Evolutionary conservation across 1,284 basidiomycete species (phyloP), one percentile per base, ranked within the genome.

Genomic region (Ganoderma meredithae): DNA sequence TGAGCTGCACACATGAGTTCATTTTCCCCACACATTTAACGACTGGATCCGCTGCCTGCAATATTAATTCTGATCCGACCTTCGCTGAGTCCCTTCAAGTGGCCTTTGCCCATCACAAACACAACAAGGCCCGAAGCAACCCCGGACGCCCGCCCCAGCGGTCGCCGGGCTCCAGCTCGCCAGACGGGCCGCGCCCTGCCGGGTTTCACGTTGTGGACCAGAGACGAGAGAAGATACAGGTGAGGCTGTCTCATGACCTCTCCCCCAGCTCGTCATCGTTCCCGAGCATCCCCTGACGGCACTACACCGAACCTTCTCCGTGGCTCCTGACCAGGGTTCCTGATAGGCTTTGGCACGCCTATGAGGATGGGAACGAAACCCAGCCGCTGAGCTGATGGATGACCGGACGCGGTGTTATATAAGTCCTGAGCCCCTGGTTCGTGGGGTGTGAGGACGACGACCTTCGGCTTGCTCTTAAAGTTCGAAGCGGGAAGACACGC

Each of bases 341-440:
- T 33, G 80, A 90, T 52, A 88, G 89, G 5, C 79, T 86, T 67
- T 90, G 90, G 7, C 39, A 27, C 4, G 39, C 39, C 15, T 25
- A 40, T 41, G 58, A 60, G 55, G 36, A 60, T 60, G 58, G 40
- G 40, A 39, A 25, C 15, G 19, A 22, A 59, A n/a, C 12, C 7
- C 39, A 10, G 58, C 36, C 58, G 58, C 39, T 41, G 12, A 36
- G 33, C 15, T 53, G 52, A 12, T 31, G 27, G 15, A 7, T 3
- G 4, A 55, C 52, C 7, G 22, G n/a, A 9, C 40, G 5, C 22
- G 58, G n/a, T 43, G n/a, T 22, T 40, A 60, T 60, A 60, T 60
- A 60, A 60, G 39, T 15, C 25, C 39, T 25, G n/a, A 22, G 44
- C 17, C 19, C 19, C 8, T 22, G 3, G 39, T 17, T 13, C 56